Base-by-base conservation (phyloP, 2,329 filamentous ascomycete genomes). In the Colletotrichum tamarilloi region DNA sequence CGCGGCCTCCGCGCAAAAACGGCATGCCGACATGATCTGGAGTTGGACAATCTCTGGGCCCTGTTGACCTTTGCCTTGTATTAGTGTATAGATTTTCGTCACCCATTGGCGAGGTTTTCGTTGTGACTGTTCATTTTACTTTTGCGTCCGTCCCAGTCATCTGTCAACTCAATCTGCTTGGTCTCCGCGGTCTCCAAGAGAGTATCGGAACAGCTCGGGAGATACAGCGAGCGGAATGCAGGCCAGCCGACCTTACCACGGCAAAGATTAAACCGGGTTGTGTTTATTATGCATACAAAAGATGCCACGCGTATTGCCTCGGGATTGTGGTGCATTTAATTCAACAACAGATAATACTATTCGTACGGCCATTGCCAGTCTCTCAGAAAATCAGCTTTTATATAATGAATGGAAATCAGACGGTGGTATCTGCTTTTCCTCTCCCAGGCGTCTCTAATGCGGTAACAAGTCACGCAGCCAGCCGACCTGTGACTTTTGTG, bases 31-130 rank as follows among this genome's bases (percentile, higher is more conserved):
- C 78, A 66, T 76, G 77, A 65, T 63, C 70, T 56, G 66, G 64
- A 70, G 49, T 74, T 24, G 46, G 64, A 42, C 57, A 62, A 58
- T 57, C 57, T 59, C 46, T 62, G 68, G 64, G 32, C 58, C 53
- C 69, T 35, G 72, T 55, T 24, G 5, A 8, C 35, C n/a, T 26
- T 64, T 68, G 72, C 76, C 76, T 77, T 82, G 81, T 82, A 82
- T 75, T 79, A 81, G 79, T 83, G 81, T 82, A 82, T 82, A 83
- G 79, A 83, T 75, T 67, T 59, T 62, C 58, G 57, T 73, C 56
- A 56, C 57, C 52, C 42, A 32, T 16, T 28, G 38, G 11, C 4
- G 28, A 12, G 38, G 19, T 3, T 30, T 26, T n/a, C 3, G 49
- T n/a, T 16, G 58, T 64, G 38, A 62, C 42, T 19, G 3, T n/a